Evolutionary conservation across 495 filamentous ascomycete species (phyloP).

Genomic region (Schizothecium vesticola): DNA sequence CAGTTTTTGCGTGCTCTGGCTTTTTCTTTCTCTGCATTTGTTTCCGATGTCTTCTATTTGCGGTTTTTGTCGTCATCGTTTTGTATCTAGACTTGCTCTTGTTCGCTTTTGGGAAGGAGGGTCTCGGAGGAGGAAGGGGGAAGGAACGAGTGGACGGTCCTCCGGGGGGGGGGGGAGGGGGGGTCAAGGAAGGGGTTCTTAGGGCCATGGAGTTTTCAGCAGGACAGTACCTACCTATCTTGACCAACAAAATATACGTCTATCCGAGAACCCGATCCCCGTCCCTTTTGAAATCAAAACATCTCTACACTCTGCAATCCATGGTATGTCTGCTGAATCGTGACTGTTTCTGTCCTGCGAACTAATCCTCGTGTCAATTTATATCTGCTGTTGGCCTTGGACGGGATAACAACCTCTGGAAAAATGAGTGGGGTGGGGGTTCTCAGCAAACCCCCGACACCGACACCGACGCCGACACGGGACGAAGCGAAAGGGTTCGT

Average conservation of each 20-base stretch:
- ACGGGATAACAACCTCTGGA: no score
- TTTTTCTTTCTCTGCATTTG: constrained; percentile 15
- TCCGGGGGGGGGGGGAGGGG: constrained; percentile 3
- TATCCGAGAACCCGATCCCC: not conserved
- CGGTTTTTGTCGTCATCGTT: constrained; percentile 15
- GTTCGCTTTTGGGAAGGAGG: constrained; percentile 22
- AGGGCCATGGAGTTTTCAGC: not conserved
- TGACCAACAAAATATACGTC: not conserved
- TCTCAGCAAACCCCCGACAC: not conserved
- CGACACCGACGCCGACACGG: not conserved
- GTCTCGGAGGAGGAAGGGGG: constrained; percentile 18
- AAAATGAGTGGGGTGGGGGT: not conserved
- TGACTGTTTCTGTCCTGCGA: not conserved
- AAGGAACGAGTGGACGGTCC: constrained; percentile 6
- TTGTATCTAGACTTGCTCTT: constrained; percentile 23
- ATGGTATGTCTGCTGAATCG: no score
- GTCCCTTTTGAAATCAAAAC: no score
- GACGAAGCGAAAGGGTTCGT: not conserved
- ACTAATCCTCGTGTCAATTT: not conserved
- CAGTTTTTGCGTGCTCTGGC: constrained; percentile 3
- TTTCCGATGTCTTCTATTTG: constrained; percentile 10
- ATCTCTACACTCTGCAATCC: no score
- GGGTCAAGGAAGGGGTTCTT: constrained; percentile 2
- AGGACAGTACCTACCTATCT: not conserved
- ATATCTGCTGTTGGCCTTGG: no score